Evolutionary conservation across 306 rosid genomes (phyloP).

Genomic region (Trichosanthes cucumerina): DNA sequence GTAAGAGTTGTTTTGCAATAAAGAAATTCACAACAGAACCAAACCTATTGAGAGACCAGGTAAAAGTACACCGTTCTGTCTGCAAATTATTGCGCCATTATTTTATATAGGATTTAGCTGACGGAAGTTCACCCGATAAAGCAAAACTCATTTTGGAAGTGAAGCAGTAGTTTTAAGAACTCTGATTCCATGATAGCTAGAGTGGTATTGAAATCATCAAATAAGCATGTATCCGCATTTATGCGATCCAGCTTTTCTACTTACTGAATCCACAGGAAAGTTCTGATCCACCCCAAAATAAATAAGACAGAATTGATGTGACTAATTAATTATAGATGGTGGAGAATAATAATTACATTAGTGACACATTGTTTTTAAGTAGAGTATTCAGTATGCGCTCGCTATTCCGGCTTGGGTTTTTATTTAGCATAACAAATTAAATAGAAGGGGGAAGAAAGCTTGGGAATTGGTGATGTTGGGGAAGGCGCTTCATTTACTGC

Average conservation of each 20-base stretch:
- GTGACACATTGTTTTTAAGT: too few species aligned
- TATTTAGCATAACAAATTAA: too few species aligned
- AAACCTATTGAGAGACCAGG: too few species aligned
- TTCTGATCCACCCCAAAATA: conserved; percentile 3
- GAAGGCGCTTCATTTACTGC: conserved; percentile 24
- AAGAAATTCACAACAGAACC: not conserved
- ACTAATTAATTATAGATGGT: too few species aligned
- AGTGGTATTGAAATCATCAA: not conserved
- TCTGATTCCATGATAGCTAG: not conserved
- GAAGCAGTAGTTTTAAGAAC: not conserved
- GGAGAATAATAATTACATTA: too few species aligned
- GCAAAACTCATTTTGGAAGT: not conserved
- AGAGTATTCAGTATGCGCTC: too few species aligned
- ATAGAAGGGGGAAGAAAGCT: not conserved
- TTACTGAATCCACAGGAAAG: not conserved
- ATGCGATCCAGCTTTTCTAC: not conserved
- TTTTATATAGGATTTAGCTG: too few species aligned
- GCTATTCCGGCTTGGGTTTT: too few species aligned
- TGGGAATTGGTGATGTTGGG: not conserved
- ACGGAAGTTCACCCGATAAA: too few species aligned
- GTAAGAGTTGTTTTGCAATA: not conserved
- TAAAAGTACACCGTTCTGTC: too few species aligned
- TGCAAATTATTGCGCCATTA: too few species aligned
- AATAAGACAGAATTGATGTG: not conserved
- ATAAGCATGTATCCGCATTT: not conserved